Percentiles rank a stretch among this genome's conserved stretches.
Conservation (phyloP, 768 basidiomycete species). For the Agaricus subrufescens region DNA sequence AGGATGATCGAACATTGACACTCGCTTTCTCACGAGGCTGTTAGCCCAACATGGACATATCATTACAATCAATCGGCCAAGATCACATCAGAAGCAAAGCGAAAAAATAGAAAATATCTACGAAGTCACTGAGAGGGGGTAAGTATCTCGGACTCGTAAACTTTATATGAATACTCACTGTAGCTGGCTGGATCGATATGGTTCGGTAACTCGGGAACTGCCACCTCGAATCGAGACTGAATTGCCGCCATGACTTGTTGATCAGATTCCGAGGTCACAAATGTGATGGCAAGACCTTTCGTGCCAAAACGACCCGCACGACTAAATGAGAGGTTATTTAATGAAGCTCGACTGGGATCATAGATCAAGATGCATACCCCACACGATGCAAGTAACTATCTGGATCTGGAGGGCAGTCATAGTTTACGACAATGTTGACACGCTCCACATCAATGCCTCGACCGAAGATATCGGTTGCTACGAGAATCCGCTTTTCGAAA, state of each 20-base stretch:
- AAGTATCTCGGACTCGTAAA: slow-evolving; percentile 1
- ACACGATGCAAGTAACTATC: slow-evolving; percentile 99
- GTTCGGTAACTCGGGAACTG: slow-evolving; percentile 91
- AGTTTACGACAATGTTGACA: slow-evolving; percentile 99
- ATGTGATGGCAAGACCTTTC: slow-evolving; percentile 97
- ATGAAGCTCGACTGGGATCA: background rate
- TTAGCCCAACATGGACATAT: background rate
- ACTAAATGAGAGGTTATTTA: slow-evolving; percentile 28
- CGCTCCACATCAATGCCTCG: slow-evolving; percentile 99
- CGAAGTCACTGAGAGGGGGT: slow-evolving; percentile 39
- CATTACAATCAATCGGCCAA: slow-evolving; percentile 21
- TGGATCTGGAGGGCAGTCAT: slow-evolving; percentile 95
- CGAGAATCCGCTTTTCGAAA: slow-evolving; percentile 98
- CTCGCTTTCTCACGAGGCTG: background rate
- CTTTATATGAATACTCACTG: slow-evolving; percentile 52
- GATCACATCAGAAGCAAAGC: slow-evolving; percentile 7
- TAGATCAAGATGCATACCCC: slow-evolving; percentile 47
- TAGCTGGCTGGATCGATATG: slow-evolving; percentile 93
- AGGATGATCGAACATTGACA: background rate
- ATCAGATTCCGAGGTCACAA: slow-evolving; percentile 89
- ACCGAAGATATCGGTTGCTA: slow-evolving; percentile 98
- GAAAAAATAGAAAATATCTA: slow-evolving; percentile 25
- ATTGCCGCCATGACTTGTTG: slow-evolving; percentile 93
- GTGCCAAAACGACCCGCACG: slow-evolving; percentile 99
- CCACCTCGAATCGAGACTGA: slow-evolving; percentile 96